A percentile compares a stretch with the other conserved stretches of the same genome.
Conservation (phyloP, 306 rosid genomes). For the Dalbergia oliveri region DNA sequence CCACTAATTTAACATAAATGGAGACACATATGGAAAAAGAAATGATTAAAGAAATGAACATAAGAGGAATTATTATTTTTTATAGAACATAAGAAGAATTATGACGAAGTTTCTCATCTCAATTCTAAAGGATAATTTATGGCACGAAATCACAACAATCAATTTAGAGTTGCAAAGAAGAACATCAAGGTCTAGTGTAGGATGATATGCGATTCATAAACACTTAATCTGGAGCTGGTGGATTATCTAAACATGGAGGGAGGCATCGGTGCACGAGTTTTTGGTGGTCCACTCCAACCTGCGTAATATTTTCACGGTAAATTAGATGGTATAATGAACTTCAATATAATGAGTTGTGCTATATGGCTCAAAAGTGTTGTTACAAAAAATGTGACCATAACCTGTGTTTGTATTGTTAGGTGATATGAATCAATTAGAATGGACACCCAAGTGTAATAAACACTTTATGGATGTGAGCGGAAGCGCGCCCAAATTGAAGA, state of each 20-base stretch:
- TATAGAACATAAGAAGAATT: neutral
- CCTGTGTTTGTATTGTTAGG: no score
- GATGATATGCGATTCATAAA: neutral
- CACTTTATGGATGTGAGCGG: no score
- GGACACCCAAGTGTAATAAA: no score
- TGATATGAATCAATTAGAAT: no score
- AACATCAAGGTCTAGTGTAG: neutral
- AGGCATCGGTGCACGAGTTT: conserved; percentile 44
- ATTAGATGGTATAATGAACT: no score
- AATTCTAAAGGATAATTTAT: neutral
- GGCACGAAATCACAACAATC: neutral
- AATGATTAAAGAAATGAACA: no score
- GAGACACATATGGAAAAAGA: neutral
- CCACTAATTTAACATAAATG: neutral
- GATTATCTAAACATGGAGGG: conserved; percentile 50
- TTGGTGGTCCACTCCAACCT: conserved; percentile 55
- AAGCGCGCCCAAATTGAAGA: no score
- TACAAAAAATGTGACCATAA: no score
- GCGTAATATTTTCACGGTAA: neutral
- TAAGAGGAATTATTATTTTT: neutral
- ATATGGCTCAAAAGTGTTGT: no score
- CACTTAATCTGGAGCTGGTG: neutral
- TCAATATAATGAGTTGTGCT: no score
- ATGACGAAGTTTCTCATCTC: neutral
- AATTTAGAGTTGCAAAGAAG: neutral